Base-by-base conservation (phyloP, 352 stramenopile species). In the Pythium phragmiticola region DNA sequence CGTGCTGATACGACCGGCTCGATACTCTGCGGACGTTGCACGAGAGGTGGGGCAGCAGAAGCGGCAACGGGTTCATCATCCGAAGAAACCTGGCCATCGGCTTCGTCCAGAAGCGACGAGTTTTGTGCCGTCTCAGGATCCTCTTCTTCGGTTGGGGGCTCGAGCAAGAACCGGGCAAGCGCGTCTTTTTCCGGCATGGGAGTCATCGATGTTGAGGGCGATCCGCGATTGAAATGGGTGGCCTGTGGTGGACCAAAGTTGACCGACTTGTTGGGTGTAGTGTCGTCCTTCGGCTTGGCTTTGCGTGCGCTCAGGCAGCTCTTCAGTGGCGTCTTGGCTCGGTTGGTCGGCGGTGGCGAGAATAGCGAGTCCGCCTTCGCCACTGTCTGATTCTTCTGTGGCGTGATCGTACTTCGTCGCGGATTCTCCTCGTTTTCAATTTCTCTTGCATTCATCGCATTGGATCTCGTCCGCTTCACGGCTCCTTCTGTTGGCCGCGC, bases 191-290 rank as follows among this genome's bases (percentile, higher is more conserved):
- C 75, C 8, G 63, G 68, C 84, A 95, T 90, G 0, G 84, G 87
- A 5, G 87, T 95, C 84, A 95, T 94, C 2, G 84, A 92, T n/a
- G 82, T 94, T 9, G 84, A 91, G 14, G 87, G 87, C 0, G 83
- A 92, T 2, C 82, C 84, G 37, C 81, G 63, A 28, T 91, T 88
- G 69, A 94, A 95, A 60, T 95, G 82, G 6, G 84, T 81, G 36
- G 82, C 82, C 62, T 90, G 74, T 6, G 87, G 74, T 11, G 87
- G 84, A 34, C 87, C 87, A 71, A 95, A 95, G 62, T 92, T 92
- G 26, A 95, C 82, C 19, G 76, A 82, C 57, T 95, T 95, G 52
- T 61, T 93, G 7, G 87, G 87, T 30, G 87, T 95, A 21, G 66
- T 49, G 34, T 61, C 36, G 23, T 80, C 75, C 0, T 69, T 66